Conservation (phyloP, 495 filamentous ascomycete species). For the Aspergillus biplanus region DNA sequence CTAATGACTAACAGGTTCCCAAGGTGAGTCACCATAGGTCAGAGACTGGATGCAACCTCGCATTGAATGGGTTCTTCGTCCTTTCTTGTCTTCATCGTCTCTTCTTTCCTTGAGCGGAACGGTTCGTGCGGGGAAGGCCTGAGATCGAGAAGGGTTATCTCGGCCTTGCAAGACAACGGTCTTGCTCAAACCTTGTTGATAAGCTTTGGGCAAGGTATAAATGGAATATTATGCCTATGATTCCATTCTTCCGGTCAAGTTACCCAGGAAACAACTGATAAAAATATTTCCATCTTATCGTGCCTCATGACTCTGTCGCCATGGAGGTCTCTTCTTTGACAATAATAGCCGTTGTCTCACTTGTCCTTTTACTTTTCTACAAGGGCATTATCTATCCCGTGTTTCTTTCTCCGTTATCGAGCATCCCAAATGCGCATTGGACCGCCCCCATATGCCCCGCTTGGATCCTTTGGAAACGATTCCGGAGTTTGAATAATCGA, state of each 20-base stretch:
- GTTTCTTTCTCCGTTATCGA: slow-evolving; percentile 68
- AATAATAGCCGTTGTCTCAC: slow-evolving; percentile 17
- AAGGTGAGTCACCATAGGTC: background rate
- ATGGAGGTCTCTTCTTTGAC: slow-evolving; percentile 38
- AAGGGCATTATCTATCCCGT: slow-evolving; percentile 62
- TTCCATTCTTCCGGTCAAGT: background rate
- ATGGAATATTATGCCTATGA: background rate
- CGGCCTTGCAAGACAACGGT: background rate
- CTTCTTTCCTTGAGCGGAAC: background rate
- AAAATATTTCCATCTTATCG: too few relatives aligned
- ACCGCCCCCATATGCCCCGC: slow-evolving; percentile 62
- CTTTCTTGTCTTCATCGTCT: background rate
- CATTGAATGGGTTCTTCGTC: background rate
- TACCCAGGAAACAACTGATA: too few relatives aligned
- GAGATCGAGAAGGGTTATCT: background rate
- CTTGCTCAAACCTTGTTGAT: background rate
- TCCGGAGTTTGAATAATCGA: slow-evolving; percentile 59
- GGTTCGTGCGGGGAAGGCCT: background rate
- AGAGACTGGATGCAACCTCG: background rate
- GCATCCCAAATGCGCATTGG: slow-evolving; percentile 73
- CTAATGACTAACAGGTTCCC: background rate
- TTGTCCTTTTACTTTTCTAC: slow-evolving; percentile 48
- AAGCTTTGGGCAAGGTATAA: slow-evolving; percentile 1
- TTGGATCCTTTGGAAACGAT: slow-evolving; percentile 72
- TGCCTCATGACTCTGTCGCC: background rate